Evolutionary conservation across 768 basidiomycete species (phyloP).

Genomic region (Naganishia onofrii): DNA sequence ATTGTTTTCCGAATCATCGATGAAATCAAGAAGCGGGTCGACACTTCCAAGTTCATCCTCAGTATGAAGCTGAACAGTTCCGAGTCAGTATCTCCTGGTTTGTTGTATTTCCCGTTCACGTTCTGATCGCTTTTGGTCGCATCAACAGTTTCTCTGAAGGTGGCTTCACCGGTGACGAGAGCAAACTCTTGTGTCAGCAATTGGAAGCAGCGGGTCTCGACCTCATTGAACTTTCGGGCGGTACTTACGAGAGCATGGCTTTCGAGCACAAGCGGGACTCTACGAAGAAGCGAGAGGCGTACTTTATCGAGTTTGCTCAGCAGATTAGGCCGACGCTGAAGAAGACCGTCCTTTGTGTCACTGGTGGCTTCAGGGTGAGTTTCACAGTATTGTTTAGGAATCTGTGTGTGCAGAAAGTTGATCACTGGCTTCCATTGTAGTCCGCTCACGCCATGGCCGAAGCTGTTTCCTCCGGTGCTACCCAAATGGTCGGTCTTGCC

Average conservation of each 20-base stretch:
- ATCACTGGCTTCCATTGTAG: not conserved
- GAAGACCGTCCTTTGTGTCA: constrained; percentile 43
- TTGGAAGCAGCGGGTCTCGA: constrained; percentile 54
- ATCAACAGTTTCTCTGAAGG: constrained; percentile 32
- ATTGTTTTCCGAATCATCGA: constrained; percentile 51
- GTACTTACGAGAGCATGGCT: constrained; percentile 49
- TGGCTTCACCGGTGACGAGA: constrained; percentile 52
- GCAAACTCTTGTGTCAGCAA: constrained; percentile 43
- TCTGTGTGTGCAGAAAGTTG: not conserved
- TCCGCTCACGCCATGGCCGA: constrained; percentile 40
- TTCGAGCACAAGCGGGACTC: constrained; percentile 45
- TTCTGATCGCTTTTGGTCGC: not conserved
- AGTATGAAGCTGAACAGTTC: constrained; percentile 30
- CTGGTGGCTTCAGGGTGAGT: constrained; percentile 48
- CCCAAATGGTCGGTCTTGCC: constrained; percentile 45
- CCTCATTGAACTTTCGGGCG: constrained; percentile 56
- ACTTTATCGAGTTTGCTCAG: constrained; percentile 47
- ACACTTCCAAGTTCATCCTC: constrained; percentile 30
- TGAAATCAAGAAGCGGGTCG: constrained; percentile 39
- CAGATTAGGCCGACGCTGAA: constrained; percentile 40
- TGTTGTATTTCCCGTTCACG: not conserved
- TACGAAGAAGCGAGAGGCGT: constrained; percentile 44
- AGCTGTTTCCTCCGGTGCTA: constrained; percentile 34
- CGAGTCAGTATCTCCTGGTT: not conserved
- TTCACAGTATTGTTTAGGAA: no score